These are phyloP conservation scores for Adansonia gregorii DNA, from an alignment of 441 rosid genomes.

Conservation along the genomic window DNA sequence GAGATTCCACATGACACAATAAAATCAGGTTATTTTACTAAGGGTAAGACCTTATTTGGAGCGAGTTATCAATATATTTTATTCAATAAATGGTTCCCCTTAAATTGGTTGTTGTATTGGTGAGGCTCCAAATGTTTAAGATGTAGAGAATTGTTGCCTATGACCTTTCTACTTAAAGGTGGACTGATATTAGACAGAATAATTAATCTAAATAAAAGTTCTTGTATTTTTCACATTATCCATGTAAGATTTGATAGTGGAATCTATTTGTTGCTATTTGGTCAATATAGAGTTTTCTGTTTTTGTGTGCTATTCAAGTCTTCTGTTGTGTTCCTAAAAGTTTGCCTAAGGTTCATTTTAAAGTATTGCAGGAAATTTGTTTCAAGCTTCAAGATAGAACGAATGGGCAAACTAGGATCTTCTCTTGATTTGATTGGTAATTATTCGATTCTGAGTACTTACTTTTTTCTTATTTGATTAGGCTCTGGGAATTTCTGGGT, in stretches of 20 bases:
- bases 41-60: slow-evolving; percentile 18
- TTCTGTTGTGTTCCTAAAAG: neutral
- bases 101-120: neutral
- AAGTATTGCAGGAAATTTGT: slow-evolving; percentile 61
- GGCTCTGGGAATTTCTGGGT: neutral
- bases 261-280: slow-evolving; percentile 16
- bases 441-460: neutral
- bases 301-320: slow-evolving; percentile 5
- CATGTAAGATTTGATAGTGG: neutral
- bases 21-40: slow-evolving; percentile 1
- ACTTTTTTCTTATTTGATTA: slow-evolving; percentile 2
- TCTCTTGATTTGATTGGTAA: slow-evolving; percentile 27
- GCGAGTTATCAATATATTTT: neutral
- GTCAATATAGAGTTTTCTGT: neutral
- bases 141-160: slow-evolving; percentile 3
- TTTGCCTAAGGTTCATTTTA: neutral
- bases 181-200: neutral
- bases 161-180: neutral
- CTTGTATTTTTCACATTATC: neutral
- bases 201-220: neutral
- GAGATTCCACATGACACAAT: neutral
- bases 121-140: slow-evolving; percentile 6
- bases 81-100: slow-evolving; percentile 17
- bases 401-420: slow-evolving; percentile 49
- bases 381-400: slow-evolving; percentile 67